phyloP scores from a whole-genome alignment of 306 rosid genomes.

The Benincasa hispida region DNA sequence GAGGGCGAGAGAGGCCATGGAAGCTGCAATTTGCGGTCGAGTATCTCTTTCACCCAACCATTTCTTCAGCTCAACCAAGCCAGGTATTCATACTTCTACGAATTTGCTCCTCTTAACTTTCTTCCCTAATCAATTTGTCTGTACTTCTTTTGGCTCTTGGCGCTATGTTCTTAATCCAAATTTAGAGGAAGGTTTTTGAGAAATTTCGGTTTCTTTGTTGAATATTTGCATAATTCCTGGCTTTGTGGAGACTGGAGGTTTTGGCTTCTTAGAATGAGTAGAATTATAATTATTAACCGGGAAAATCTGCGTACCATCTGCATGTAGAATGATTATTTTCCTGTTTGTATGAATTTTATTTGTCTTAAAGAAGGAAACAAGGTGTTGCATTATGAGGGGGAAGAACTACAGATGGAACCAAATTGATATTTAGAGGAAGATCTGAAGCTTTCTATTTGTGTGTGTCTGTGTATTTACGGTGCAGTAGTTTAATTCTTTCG shows the following conservation, averaged over 20 bases:
- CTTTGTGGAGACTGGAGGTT: not conserved
- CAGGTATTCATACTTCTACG: constrained; percentile 19
- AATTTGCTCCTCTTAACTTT: not conserved
- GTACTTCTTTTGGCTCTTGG: not conserved
- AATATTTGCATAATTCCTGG: not conserved
- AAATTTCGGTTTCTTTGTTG: not conserved
- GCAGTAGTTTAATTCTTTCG: not conserved
- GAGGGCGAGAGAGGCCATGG: constrained; percentile 33
- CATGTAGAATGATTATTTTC: not conserved
- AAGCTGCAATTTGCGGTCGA: constrained; percentile 49
- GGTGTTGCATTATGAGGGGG: not conserved
- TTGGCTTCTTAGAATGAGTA: not conserved
- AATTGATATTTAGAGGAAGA: not conserved
- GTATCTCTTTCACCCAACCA: constrained; percentile 53
- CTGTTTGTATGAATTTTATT: not conserved
- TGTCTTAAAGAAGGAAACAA: not conserved
- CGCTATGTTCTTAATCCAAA: not conserved
- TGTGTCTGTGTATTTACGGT: not conserved
- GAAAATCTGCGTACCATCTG: not conserved
- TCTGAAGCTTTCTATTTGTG: not conserved
- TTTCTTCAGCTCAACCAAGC: constrained; percentile 28
- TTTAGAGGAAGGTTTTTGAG: not conserved
- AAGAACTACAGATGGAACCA: not conserved
- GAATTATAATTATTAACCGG: not conserved
- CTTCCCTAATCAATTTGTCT: not conserved